Evolutionary conservation across 169 alveolate genomes (phyloP), one percentile per base, ranked within the genome.

Genomic region (Plasmodium coatneyi): DNA sequence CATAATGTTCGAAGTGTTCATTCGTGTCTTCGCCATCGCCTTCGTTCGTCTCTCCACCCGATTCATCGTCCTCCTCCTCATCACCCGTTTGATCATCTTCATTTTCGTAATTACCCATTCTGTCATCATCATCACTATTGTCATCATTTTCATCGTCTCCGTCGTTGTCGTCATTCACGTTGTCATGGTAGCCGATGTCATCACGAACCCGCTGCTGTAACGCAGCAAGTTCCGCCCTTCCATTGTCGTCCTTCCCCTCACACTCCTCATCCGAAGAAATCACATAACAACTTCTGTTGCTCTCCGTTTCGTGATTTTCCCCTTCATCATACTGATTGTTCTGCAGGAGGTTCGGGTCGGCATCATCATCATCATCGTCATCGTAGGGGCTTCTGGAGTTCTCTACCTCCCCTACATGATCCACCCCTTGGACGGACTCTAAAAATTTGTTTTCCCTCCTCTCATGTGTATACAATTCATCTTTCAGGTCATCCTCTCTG

Each of bases 201-300:
- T n/a, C n/a, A n/a, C 4, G 1, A 25, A 43, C 82, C 28, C 49
- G 76, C 34, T n/a, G 1, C 14, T 41, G 41, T n/a, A 22, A 49
- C 22, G 70, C 66, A 14, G 52, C 60, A 5, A 28, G 12, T 1
- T 32, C 82, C 16, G 43, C 81, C 22, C 32, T 12, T 5, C 70
- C 83, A 34, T 39, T 30, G 2, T 86, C 83, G 14, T 41, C 71
- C 0, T 60, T 6, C 30, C 49, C 25, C 49, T 66, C 82, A 66
- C 83, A 16, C 25, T 89, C 89, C 10, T 80, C 89, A 19, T 89
- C 93, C 0, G 93, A 86, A 6, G 93, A 86, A 16, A 86, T 86
- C 10, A 86, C 70, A 43, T 86, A 86, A 19, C 93, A 86, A 34
- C 93, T 86, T 12, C 70, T 54, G 71, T 39, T 86, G 39, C 80